Base-by-base conservation (phyloP, 2,329 filamentous ascomycete species). In the Trichoderma gracile region DNA sequence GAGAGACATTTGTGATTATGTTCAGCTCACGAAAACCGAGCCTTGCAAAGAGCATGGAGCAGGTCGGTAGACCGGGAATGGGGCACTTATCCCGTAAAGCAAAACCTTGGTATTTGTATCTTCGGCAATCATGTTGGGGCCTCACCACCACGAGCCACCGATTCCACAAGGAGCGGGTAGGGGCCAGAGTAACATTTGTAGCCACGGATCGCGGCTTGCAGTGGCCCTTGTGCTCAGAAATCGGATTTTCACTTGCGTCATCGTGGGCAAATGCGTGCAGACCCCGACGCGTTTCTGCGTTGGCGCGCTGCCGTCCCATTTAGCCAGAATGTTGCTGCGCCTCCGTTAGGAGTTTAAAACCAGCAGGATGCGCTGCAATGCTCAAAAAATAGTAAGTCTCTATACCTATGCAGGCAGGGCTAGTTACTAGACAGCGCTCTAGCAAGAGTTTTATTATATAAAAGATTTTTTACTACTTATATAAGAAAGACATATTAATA, bases 151-250 rank as follows among this genome's bases (percentile, higher is more conserved):
- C 43, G 21, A 21, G 12, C n/a, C 54, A 57, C 40, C 33, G 42
- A 30, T 30, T 19, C 21, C 15, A 46, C 42, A 25, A 45, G n/a
- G 17, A 9, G 8, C 25, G 30, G 25, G 27, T 12, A 57, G 54
- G 54, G 50, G 54, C 42, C 30, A 57, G n/a, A 19, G 54, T 33
- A 14, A 12, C 42, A 57, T 57, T 57, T 57, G 21, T 46, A 30
- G 40, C 49, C 49, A n/a, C 49, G 14, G 33, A 38, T 38, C 33
- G 33, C 33, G 5, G 33, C 12, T 38, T 5, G 33, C 14, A 38
- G 12, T 14, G 33, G 49, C n/a, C 49, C 27, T 12, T n/a, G 30
- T 14, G 10, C 49, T 30, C n/a, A 17, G 25, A 52, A 27, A 33
- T 27, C 9, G 17, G 25, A 30, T 38, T 14, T 14, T 38, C 33